These are phyloP conservation scores for Colletotrichum sojae DNA, from an alignment of 2,329 filamentous ascomycete species.

Conservation along the genomic window DNA sequence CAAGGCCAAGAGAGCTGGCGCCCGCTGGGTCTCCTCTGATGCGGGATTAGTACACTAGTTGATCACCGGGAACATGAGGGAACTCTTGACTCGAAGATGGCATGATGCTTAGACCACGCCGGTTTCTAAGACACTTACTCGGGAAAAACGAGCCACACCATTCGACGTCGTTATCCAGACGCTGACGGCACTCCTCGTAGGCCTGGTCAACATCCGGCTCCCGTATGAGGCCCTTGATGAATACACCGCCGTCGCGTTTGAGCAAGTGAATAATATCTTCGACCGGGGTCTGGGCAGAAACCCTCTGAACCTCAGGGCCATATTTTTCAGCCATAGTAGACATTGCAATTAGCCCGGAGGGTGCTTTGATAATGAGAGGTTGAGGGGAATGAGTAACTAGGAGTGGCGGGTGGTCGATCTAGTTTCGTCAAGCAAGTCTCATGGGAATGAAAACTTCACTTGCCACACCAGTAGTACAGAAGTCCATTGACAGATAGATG, in stretches of 20 bases:
- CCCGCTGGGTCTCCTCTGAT: conserved; percentile 34
- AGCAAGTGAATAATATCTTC: conserved; percentile 32
- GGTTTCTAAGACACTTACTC: conserved; percentile 4
- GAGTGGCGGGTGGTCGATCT: no score
- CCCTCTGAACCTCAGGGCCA: conserved; percentile 29
- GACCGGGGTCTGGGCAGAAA: conserved; percentile 7
- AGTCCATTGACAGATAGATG: no score
- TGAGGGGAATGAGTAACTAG: no score
- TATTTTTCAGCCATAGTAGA: conserved; percentile 11
- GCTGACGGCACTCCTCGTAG: conserved; percentile 28
- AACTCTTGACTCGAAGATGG: not conserved
- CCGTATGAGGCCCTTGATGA: conserved; percentile 15
- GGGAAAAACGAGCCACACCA: conserved; percentile 37
- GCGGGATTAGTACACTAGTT: not conserved
- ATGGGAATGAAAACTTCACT: no score
- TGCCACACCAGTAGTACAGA: no score
- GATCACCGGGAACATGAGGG: not conserved
- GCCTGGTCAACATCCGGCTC: conserved; percentile 24
- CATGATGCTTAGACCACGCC: not conserved
- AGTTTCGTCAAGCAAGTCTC: no score
- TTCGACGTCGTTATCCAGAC: conserved; percentile 31
- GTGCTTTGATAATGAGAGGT: not conserved
- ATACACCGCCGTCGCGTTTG: conserved; percentile 35
- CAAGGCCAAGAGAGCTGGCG: conserved; percentile 28
- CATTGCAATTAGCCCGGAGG: not conserved